Evolutionary conservation across 352 stramenopile species (phyloP), one percentile per base, ranked within the genome.

Genomic region (Hyaloperonospora arabidopsidis): DNA sequence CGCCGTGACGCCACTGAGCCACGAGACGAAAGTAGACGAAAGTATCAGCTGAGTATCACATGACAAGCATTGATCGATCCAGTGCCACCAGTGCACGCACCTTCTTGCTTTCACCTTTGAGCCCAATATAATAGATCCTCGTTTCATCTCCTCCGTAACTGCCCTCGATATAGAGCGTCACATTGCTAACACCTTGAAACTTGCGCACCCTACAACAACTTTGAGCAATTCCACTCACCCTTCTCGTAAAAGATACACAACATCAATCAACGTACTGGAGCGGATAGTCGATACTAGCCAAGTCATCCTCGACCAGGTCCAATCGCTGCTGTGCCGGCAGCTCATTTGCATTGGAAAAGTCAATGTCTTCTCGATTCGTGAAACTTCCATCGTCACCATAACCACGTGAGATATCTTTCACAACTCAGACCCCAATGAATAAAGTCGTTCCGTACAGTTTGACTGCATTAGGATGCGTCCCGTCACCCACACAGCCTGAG

Each of bases 101-200:
- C 77, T 93, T 91, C 47, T 90, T 89, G 68, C 65, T 90, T 68
- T 90, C 81, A 38, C 84, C 84, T 52, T 92, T 94, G 44, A 94
- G 65, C 0, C 84, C 81, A 69, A 94, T 89, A 69, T 94, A 94
- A 53, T 92, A 90, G 40, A 94, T 74, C 52, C 68, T 70, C 19
- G 79, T 85, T 48, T 90, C 65, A 49, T 89, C 79, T 19, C 74
- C 82, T 53, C 68, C 73, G 45, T 73, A 85, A 63, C 74, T 92
- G 62, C 86, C 65, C 32, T 88, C 59, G n/a, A 94, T 57, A 52
- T 89, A 92, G 13, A 94, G 57, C 15, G 78, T 91, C 38, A 94
- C 52, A 58, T 61, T 91, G 59, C 79, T 91, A 36, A 94, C 74
- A 21, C 82, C 82, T 53, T 94, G 84, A 48, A 94, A 94, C 54